Evolutionary conservation across 768 basidiomycete genomes (phyloP).

Genomic region (Psilocybe subaeruginosa): DNA sequence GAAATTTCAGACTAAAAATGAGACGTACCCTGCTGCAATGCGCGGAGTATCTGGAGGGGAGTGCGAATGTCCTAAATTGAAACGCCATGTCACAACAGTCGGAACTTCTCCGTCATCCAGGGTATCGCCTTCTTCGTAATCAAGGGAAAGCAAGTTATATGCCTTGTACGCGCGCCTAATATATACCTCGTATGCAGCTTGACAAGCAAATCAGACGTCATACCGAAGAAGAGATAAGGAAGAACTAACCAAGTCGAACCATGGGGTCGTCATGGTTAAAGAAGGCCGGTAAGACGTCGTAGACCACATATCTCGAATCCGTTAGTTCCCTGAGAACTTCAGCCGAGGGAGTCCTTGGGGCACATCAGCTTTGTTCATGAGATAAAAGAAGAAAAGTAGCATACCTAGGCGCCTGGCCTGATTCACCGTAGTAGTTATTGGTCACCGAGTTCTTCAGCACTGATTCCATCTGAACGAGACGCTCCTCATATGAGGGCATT

Average conservation of each 20-base stretch:
- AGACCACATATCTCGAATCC: slow-evolving; percentile 96
- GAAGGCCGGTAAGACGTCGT: slow-evolving; percentile 95
- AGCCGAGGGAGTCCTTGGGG: slow-evolving; percentile 71
- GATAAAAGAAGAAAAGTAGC: slow-evolving; percentile 12
- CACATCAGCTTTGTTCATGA: slow-evolving; percentile 13
- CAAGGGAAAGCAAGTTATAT: slow-evolving; percentile 88
- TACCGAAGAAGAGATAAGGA: neutral
- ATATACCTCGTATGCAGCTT: slow-evolving; percentile 95
- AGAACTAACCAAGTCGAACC: slow-evolving; percentile 73
- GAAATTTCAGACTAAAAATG: neutral
- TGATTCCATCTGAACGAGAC: slow-evolving; percentile 90
- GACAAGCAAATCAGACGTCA: slow-evolving; percentile 7
- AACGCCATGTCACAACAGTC: slow-evolving; percentile 87
- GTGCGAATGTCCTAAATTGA: slow-evolving; percentile 90
- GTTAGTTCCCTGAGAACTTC: slow-evolving; percentile 92
- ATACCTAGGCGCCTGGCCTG: slow-evolving; percentile 62
- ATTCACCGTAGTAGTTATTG: slow-evolving; percentile 89
- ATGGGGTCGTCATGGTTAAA: slow-evolving; percentile 87
- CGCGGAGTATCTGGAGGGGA: slow-evolving; percentile 86
- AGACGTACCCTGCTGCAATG: slow-evolving; percentile 49
- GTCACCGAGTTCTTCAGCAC: slow-evolving; percentile 89
- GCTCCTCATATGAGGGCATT: slow-evolving; percentile 97
- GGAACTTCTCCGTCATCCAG: slow-evolving; percentile 83
- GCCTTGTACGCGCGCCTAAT: slow-evolving; percentile 94
- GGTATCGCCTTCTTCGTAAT: slow-evolving; percentile 92